These are phyloP conservation scores for Triticum aestivum DNA, from an alignment of 176 grass and related monocot species.

Conservation along the genomic window IWGSC_CS_RefSeq_v2.1 NC_057814.1:149019373-149019872, in stretches of 20 bases:
- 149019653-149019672: background rate
- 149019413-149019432: conserved; percentile 16
- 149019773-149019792: background rate
- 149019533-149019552: conserved; percentile 13
- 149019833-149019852: conserved; percentile 2
- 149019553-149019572: conserved; percentile 21
- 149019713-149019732: background rate
- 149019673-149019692: conserved; percentile 16
- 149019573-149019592: conserved; percentile 25
- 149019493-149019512: conserved; percentile 4
- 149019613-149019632: conserved; percentile 14
- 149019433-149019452: background rate
- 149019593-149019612: conserved; percentile 22
- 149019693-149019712: conserved; percentile 10
- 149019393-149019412: background rate
- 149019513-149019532: conserved; percentile 13
- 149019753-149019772: background rate
- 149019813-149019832: background rate
- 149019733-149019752: background rate
- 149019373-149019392: conserved; percentile 4
- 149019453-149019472: background rate
- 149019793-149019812: background rate
- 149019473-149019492: background rate
- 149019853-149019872: background rate
- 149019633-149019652: background rate